Base-by-base conservation (phyloP, 2,329 filamentous ascomycete species). In the Ceratocystis destructans region DNA sequence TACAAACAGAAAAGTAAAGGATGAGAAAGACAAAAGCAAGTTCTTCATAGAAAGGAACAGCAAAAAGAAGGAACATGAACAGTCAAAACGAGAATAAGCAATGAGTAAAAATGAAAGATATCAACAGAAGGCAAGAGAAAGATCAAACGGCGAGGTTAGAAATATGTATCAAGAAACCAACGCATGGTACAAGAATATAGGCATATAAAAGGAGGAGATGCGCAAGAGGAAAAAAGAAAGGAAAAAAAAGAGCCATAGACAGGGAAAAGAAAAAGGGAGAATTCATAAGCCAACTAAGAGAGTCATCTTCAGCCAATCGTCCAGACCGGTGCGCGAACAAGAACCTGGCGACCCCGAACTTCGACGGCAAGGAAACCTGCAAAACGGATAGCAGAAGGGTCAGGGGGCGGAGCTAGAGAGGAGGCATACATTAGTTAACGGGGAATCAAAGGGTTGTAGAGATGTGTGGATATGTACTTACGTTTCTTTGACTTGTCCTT, bases 321-420 rank as follows among this genome's bases (percentile, higher is more conserved):
- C 84, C 84, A 93, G 41, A 92, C 86, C 15, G 88, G 88, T 22
- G 89, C 87, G 77, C 90, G 90, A 69, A 84, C 78, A 71, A 93
- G 77, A 61, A 91, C 86, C 75, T 89, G 89, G 68, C 88, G 83
- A 25, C 88, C 87, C 69, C 87, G 79, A 6, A 93, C 88, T 75
- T 92, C 88, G 41, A 91, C 81, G 20, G 82, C 83, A 66, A 91
- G 75, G 73, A 92, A 93, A 4, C 86, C 87, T 1, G 89, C 86
- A 73, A 92, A 88, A 53, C 89, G 84, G 66, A 93, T 84, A 70
- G 83, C 86, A 69, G 73, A 77, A 44, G 74, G 70, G 64, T 83
- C 81, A 72, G 79, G 80, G 17, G 53, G 53, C 12, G 66, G 20
- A 31, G 57, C 46, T 59, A 28, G 17, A 61, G 22, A 22, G 7